These are phyloP conservation scores for Auricularia heimuer DNA, from an alignment of 768 basidiomycete genomes.

Conservation along the genomic window DNA sequence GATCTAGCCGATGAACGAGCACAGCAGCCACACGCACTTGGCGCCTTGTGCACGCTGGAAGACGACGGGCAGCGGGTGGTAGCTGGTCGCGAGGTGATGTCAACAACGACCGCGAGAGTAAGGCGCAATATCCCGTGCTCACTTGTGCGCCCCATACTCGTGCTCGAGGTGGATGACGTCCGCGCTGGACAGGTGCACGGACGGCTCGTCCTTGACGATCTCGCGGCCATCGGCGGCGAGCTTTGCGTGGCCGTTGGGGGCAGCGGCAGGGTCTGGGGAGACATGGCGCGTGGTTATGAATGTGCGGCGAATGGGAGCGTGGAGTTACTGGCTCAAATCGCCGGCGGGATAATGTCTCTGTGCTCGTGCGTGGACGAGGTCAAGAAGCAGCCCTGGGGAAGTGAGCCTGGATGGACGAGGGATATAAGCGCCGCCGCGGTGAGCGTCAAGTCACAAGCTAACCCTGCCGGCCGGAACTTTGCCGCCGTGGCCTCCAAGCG, in stretches of 20 bases:
- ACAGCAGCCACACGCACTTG: constrained; percentile 47
- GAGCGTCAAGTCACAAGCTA: background rate
- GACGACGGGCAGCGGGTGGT: constrained; percentile 90
- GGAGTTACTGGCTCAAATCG: too few relatives aligned
- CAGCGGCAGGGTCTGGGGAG: background rate
- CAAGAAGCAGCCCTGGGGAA: background rate
- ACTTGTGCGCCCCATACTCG: constrained; percentile 84
- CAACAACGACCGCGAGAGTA: constrained; percentile 17
- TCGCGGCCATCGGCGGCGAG: background rate
- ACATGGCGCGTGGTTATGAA: background rate
- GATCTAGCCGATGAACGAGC: too few relatives aligned
- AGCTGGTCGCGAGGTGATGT: constrained; percentile 52
- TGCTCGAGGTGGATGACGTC: constrained; percentile 75
- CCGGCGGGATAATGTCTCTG: too few relatives aligned
- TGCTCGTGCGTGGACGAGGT: too few relatives aligned
- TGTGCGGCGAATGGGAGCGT: too few relatives aligned
- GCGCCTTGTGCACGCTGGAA: constrained; percentile 87
- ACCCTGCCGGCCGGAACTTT: background rate
- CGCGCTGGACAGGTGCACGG: constrained; percentile 15
- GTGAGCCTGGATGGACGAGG: background rate
- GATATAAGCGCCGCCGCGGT: background rate
- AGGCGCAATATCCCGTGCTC: constrained; percentile 24
- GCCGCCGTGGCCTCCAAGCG: background rate
- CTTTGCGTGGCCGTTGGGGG: background rate
- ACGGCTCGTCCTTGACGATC: background rate